Evolutionary conservation across 2,329 filamentous ascomycete genomes (phyloP).

Genomic region (Hortaea sp.): DNA sequence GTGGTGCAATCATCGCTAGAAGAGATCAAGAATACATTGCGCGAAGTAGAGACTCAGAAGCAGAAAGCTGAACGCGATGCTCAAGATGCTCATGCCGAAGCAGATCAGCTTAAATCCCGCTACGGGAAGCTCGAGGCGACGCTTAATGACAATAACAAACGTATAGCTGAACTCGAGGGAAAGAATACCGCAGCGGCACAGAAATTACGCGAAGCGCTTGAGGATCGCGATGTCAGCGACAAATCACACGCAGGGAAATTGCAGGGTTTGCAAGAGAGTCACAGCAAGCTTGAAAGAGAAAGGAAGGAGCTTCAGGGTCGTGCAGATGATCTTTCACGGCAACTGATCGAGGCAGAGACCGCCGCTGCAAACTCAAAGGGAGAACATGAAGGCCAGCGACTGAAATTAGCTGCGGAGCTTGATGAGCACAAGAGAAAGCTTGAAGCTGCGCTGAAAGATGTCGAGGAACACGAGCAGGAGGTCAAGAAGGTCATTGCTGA

Average conservation of each 20-base stretch:
- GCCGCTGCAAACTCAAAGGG: slow-evolving; percentile 1
- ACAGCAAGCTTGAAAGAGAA: slow-evolving; percentile 7
- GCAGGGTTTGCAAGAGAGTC: slow-evolving; percentile 7
- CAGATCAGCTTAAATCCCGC: background rate
- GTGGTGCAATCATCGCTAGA: slow-evolving; percentile 6
- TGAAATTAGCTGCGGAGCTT: slow-evolving; percentile 7
- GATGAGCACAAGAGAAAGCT: slow-evolving; percentile 8
- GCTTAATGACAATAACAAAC: background rate
- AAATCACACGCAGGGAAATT: slow-evolving; percentile 6
- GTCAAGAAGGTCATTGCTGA: slow-evolving; percentile 4
- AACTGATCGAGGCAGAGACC: slow-evolving; percentile 9
- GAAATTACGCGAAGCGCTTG: slow-evolving; percentile 8
- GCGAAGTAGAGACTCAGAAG: slow-evolving; percentile 1
- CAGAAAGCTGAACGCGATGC: slow-evolving; percentile 1
- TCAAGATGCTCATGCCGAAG: background rate
- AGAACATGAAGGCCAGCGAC: slow-evolving; percentile 3
- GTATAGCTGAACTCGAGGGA: background rate
- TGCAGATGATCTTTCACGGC: slow-evolving; percentile 3
- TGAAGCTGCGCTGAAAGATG: slow-evolving; percentile 5
- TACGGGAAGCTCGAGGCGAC: background rate
- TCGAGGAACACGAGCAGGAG: slow-evolving; percentile 5
- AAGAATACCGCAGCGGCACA: slow-evolving; percentile 7
- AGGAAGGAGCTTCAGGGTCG: slow-evolving; percentile 3
- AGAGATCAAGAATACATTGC: slow-evolving; percentile 7
- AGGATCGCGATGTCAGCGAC: background rate